Conservation (phyloP, 305 asterid species). For the Solanum aculeatissimum region DNA sequence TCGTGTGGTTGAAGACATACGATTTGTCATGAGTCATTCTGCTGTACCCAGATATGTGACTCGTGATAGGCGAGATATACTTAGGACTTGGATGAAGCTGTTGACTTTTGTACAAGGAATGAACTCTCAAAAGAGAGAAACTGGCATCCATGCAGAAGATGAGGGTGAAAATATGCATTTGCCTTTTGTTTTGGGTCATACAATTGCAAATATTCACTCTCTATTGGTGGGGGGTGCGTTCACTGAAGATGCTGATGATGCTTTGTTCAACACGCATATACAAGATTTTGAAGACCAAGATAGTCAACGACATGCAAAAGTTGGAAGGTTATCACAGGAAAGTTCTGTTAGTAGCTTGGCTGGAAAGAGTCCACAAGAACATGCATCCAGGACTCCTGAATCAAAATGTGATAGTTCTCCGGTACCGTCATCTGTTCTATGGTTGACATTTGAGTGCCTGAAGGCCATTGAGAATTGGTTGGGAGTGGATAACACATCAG, state of each 20-base stretch:
- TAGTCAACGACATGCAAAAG: conserved; percentile 74
- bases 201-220: conserved; percentile 63
- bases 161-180: conserved; percentile 65
- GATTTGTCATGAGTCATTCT: conserved; percentile 91
- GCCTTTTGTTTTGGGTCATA: conserved; percentile 69
- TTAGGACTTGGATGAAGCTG: conserved; percentile 73
- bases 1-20: conserved; percentile 78
- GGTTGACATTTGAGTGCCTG: conserved; percentile 83
- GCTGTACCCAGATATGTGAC: conserved; percentile 65
- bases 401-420: conserved; percentile 29
- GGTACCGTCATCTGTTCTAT: conserved; percentile 55
- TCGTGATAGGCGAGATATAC: conserved; percentile 60
- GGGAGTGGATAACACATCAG: conserved; percentile 56
- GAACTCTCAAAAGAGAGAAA: conserved; percentile 85
- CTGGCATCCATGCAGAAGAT: conserved; percentile 74
- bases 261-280: conserved; percentile 14
- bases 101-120: conserved; percentile 92
- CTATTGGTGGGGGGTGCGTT: conserved; percentile 85
- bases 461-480: conserved; percentile 84
- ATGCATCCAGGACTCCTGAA: conserved; percentile 29
- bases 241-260: conserved; percentile 37
- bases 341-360: conserved; percentile 57
- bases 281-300: conserved; percentile 69
- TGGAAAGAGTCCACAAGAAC: conserved; percentile 42
- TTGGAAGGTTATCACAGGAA: conserved; percentile 87